These are phyloP conservation scores for Botrytis paeoniae DNA, from an alignment of 2,329 filamentous ascomycete genomes.

Conservation along the genomic window DNA sequence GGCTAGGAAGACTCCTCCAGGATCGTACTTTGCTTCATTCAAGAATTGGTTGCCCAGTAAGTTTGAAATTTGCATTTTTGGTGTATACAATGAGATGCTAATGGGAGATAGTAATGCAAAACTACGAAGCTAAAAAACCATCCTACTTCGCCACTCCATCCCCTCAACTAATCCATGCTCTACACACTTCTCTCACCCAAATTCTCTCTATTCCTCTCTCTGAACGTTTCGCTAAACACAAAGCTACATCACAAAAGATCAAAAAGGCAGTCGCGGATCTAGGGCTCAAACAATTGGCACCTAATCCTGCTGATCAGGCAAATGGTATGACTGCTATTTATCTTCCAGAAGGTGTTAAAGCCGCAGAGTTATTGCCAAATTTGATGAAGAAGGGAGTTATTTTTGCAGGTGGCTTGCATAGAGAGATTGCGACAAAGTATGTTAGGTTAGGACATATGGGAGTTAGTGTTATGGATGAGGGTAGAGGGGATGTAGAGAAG, in stretches of 20 bases:
- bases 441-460: constrained; percentile 98
- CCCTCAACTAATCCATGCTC: constrained; percentile 87
- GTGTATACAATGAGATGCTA: constrained; percentile 10
- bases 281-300: constrained; percentile 82
- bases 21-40: constrained; percentile 92
- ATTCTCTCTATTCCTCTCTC: constrained; percentile 78
- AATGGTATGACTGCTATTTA: constrained; percentile 98
- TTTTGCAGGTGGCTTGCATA: constrained; percentile 93
- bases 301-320: constrained; percentile 84
- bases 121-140: constrained; percentile 96
- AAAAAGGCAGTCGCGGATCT: constrained; percentile 79
- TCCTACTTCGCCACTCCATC: constrained; percentile 98
- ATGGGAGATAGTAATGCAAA: constrained; percentile 75
- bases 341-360: constrained; percentile 78
- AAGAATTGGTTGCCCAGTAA: constrained; percentile 94
- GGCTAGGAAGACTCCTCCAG: constrained; percentile 74
- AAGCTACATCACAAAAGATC: constrained; percentile 74
- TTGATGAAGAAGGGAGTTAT: constrained; percentile 84
- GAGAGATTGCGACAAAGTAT: constrained; percentile 90
- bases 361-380: constrained; percentile 79
- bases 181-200: constrained; percentile 84
- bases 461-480: constrained; percentile 62
- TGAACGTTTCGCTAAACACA: constrained; percentile 80
- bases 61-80: constrained; percentile 33
- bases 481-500: constrained; percentile 76